Base-by-base conservation (phyloP, 176 grass and related monocot genomes). In the Zoysia japonica region DNA sequence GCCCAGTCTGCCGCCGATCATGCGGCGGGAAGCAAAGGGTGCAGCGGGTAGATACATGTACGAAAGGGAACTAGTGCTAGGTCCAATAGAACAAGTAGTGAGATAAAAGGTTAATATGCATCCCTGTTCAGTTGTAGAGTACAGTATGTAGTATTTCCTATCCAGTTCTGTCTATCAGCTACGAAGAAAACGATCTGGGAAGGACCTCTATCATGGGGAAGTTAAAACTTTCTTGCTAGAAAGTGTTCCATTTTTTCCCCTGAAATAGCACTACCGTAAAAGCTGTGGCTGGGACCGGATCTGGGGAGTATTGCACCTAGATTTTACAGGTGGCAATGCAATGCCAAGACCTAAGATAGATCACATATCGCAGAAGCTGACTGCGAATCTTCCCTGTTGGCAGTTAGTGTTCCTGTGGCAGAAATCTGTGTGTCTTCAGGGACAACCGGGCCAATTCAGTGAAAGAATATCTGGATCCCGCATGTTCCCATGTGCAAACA, bases 401-500 rank as follows among this genome's bases (percentile, higher is more conserved):
- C 61, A 72, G 37, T 78, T 42, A 28, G 72, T 85, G 82, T 72
- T 89, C 78, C 77, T 65, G 71, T 20, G 60, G 19, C 49, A 67
- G 45, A 81, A 52, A 89, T 73, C 60, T 47, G 51, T 2, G 39
- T 70, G 45, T 72, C 17, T 42, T 67, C 80, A 98, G 38, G 75
- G 77, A 55, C 92, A 95, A 46, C 96, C 90, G 11, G 90, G 86
- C 84, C 90, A 95, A 67, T 86, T 85, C 75, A 84, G 83, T 39
- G 74, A 87, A 53, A 89, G 41, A 76, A 93, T 71, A 84, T 61
- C 86, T 41, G 74, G 50, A 44, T 91, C 79, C 75, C 71, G 78
- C 67, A 65, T 61, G 59, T 86, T 95, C 82, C 92, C 88, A 86
- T 91, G 96, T 77, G 93, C 84, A 53, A 89, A 99, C 72, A 99